Evolutionary conservation across 306 rosid genomes (phyloP), one percentile per base, ranked within the genome.

Genomic region (Trifolium repens): DNA sequence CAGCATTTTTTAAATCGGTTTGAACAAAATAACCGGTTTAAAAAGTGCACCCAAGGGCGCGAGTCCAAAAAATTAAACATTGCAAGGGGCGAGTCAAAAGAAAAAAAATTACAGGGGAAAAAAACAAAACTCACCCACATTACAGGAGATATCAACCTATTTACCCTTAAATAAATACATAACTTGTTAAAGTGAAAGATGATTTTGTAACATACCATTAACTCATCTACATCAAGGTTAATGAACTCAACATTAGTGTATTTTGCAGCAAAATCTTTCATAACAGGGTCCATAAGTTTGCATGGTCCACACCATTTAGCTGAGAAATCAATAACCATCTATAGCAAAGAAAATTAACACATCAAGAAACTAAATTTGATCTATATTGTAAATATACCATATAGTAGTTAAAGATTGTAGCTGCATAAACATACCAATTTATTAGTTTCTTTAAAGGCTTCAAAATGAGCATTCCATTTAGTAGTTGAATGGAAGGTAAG

Each of bases 221-320:
- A 71, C 64, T 87, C 90, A 35, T 93, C 96, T 4, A 88, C 97
- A 67, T 93, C 98, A 71, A 89, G 75, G 85, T 84, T 82, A 79
- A 93, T 62, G 77, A 89, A 89, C 73, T 84, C 89, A 14, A 90
- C 91, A 46, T 91, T 91, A 3, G 72, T 75, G 83, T 79, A 91
- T 79, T 82, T 84, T 39, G 81, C 85, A 30, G 90, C 83, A 75
- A 80, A 86, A 35, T 85, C 88, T 61, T 83, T 73, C 53, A 93
- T 75, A 26, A 59, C 58, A 16, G 96, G 87, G 58, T 91, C 90
- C 88, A 93, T 91, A 14, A 73, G 65, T 75, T 85, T 85, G 78
- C 98, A 93, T 34, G 97, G 96, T 75, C 83, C 85, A 74, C 98
- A 93, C 97, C 97, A 93, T 39, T 87, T 70, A 42, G 98, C 91